A percentile compares a stretch with the other conserved stretches of the same genome.
phyloP scores from a whole-genome alignment of 2,329 filamentous ascomycete genomes.

The Fusarium haematococcum region DNA sequence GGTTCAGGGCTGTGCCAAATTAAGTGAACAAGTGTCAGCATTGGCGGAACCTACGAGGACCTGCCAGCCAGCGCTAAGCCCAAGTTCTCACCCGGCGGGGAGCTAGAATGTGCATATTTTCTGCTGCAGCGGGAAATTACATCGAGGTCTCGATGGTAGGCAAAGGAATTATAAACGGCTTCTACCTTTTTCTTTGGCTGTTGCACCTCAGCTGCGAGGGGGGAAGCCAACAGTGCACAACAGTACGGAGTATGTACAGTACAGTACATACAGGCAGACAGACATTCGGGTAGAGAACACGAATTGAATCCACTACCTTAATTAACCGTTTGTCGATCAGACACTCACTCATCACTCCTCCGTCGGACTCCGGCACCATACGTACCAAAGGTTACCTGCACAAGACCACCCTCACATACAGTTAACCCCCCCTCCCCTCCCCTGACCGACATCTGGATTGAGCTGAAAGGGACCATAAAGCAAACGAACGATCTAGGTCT shows the following conservation, averaged over 20 bases:
- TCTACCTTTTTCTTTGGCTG: neutral
- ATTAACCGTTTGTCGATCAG: conserved; percentile 8
- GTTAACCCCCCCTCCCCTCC: neutral
- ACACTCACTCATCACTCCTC: neutral
- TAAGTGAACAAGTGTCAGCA: conserved; percentile 39
- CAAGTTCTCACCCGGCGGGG: neutral
- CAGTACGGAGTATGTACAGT: neutral
- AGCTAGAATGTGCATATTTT: neutral
- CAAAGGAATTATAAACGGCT: conserved; percentile 2
- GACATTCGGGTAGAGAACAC: neutral
- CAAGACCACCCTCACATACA: neutral
- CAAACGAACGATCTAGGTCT: neutral
- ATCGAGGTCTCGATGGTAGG: neutral
- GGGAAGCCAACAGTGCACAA: neutral
- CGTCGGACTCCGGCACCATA: neutral
- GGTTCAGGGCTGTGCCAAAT: conserved; percentile 27
- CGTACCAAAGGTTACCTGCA: neutral
- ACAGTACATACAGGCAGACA: neutral
- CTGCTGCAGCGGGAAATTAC: conserved; percentile 7
- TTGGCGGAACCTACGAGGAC: conserved; percentile 22
- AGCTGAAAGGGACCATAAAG: neutral
- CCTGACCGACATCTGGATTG: neutral
- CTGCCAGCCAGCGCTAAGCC: neutral
- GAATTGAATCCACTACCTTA: conserved; percentile 4
- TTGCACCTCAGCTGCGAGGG: neutral